A percentile compares a stretch with the other conserved stretches of the same genome.
Conservation (phyloP, 768 basidiomycete species). For the Lentinus brumalis region DNA sequence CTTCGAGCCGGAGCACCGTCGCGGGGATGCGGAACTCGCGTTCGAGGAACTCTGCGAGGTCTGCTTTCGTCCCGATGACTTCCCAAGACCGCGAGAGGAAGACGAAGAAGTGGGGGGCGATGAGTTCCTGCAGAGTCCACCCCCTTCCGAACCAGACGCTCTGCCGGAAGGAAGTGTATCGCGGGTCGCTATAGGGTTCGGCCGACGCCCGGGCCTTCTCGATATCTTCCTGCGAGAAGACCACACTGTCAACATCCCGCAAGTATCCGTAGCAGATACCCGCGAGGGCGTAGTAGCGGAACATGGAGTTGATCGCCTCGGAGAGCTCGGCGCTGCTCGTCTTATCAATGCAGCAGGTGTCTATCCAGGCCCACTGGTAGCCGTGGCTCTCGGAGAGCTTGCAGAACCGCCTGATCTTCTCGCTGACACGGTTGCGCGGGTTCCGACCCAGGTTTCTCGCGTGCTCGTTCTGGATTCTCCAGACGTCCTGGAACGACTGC, state of each 20-base stretch:
- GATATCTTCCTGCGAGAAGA: too few species aligned
- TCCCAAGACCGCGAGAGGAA: background rate
- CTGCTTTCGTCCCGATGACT: background rate
- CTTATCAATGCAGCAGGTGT: background rate
- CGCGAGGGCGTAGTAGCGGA: background rate
- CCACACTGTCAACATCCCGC: background rate
- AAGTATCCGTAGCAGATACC: background rate
- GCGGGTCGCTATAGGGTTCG: background rate
- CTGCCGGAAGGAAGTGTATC: too few species aligned
- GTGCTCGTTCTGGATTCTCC: background rate
- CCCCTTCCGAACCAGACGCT: background rate
- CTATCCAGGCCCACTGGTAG: background rate
- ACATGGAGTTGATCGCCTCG: conserved; percentile 2
- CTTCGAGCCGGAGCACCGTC: background rate
- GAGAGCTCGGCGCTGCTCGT: background rate
- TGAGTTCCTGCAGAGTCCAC: background rate
- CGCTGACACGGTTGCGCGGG: background rate
- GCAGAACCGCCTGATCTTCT: background rate
- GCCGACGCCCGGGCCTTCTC: too few species aligned
- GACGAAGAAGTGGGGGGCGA: background rate
- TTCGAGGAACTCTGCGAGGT: background rate
- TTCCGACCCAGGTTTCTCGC: background rate
- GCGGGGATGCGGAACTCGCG: background rate
- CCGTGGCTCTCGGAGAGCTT: background rate
- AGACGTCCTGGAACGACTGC: background rate